Conservation (phyloP, 441 rosid species). For the Populus tomentosa region DNA sequence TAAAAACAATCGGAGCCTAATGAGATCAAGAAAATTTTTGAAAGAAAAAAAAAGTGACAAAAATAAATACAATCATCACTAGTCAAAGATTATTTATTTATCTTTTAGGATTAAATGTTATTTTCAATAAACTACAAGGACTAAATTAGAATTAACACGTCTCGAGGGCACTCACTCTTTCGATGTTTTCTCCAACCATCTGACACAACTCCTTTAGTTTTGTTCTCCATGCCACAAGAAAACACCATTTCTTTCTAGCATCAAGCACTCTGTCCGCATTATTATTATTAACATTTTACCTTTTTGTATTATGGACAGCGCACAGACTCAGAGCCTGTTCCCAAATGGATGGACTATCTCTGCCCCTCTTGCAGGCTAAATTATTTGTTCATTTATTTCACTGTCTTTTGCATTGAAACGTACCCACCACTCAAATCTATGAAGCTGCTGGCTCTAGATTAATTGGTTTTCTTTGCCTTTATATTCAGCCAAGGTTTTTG, state of each 20-base stretch:
- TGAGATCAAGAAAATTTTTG: no score
- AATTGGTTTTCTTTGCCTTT: neutral
- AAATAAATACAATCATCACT: neutral
- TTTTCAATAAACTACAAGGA: neutral
- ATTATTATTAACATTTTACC: constrained; percentile 3
- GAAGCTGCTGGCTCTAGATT: constrained; percentile 2
- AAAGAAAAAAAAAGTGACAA: no score
- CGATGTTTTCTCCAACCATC: constrained; percentile 26
- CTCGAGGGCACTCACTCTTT: constrained; percentile 28
- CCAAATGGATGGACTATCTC: constrained; percentile 23
- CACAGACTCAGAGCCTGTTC: constrained; percentile 19
- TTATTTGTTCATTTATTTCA: constrained; percentile 22
- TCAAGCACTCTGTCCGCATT: neutral
- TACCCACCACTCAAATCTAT: constrained; percentile 23
- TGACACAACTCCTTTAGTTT: constrained; percentile 19
- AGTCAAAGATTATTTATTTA: neutral
- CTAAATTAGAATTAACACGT: neutral
- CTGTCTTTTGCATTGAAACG: constrained; percentile 27
- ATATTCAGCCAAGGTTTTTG: neutral
- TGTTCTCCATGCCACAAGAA: constrained; percentile 29
- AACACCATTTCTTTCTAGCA: constrained; percentile 22
- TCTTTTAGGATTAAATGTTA: neutral
- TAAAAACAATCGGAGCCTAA: no score
- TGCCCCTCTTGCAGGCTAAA: constrained; percentile 7
- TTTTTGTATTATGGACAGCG: constrained; percentile 3